Evolutionary conservation across 2,329 filamentous ascomycete genomes (phyloP).

Genomic region (Biscogniauxia sp.): DNA sequence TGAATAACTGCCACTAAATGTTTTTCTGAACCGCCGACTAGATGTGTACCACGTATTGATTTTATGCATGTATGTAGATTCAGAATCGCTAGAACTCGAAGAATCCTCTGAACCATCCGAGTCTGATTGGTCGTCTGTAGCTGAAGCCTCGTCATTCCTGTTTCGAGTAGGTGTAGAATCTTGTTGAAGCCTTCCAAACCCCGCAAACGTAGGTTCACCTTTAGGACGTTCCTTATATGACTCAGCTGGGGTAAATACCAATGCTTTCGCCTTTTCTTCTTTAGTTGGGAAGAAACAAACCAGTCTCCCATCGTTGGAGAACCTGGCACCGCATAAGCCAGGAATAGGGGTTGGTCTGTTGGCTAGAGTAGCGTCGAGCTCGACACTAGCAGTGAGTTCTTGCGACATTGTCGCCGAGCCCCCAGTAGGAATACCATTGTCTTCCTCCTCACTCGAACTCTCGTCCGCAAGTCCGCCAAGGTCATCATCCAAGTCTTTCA

Average conservation of each 20-base stretch:
- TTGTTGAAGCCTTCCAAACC: slow-evolving; percentile 54
- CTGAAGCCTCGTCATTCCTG: slow-evolving; percentile 50
- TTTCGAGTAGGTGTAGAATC: slow-evolving; percentile 48
- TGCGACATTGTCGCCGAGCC: slow-evolving; percentile 61
- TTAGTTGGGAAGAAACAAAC: slow-evolving; percentile 69
- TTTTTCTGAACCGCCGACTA: slow-evolving; percentile 50
- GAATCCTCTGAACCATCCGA: slow-evolving; percentile 48
- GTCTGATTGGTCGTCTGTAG: slow-evolving; percentile 50
- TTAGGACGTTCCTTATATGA: slow-evolving; percentile 47
- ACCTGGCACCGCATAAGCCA: slow-evolving; percentile 58
- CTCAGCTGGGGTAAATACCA: slow-evolving; percentile 47
- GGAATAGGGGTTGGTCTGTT: slow-evolving; percentile 54
- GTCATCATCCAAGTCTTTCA: slow-evolving; percentile 60
- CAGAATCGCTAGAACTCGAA: slow-evolving; percentile 58
- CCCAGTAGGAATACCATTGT: slow-evolving; percentile 53
- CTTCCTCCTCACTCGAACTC: slow-evolving; percentile 82
- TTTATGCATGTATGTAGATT: slow-evolving; percentile 61
- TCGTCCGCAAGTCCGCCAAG: slow-evolving; percentile 63
- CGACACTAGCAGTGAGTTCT: slow-evolving; percentile 54
- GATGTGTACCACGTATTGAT: slow-evolving; percentile 57
- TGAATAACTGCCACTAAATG: slow-evolving; percentile 56
- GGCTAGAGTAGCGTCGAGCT: slow-evolving; percentile 51
- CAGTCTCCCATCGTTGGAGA: slow-evolving; percentile 60
- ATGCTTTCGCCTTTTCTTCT: slow-evolving; percentile 55
- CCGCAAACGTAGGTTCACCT: slow-evolving; percentile 55